phyloP scores from a whole-genome alignment of 805 yeast species.

The Komagataella pastoris region DNA sequence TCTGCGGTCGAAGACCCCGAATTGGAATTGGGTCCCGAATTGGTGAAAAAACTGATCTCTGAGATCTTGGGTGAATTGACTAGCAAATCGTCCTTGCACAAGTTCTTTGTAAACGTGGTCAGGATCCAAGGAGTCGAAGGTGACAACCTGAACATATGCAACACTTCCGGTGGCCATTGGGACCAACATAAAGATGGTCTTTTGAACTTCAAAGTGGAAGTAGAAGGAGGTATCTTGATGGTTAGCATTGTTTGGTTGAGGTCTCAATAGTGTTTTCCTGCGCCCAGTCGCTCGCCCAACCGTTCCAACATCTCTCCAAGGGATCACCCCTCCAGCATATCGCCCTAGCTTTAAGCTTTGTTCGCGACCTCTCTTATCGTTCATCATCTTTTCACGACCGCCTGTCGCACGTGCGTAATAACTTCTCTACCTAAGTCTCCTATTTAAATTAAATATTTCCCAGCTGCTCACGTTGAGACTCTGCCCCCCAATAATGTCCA shows the following conservation, averaged over 20 bases:
- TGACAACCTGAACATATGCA: not conserved
- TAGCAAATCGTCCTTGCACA: not conserved
- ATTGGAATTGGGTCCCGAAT: not conserved
- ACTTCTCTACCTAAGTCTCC: not conserved
- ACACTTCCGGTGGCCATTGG: not conserved
- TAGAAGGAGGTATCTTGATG: not conserved
- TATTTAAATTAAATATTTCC: not conserved
- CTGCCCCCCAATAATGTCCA: constrained; percentile 31
- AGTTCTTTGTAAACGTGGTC: not conserved
- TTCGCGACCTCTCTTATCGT: not conserved
- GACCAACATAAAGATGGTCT: not conserved
- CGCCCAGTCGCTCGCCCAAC: not conserved
- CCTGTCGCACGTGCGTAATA: not conserved
- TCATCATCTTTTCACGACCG: not conserved
- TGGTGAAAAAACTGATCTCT: not conserved
- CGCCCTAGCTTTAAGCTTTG: not conserved
- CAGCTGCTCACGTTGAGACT: not conserved
- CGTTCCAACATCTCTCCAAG: no score
- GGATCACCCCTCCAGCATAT: not conserved
- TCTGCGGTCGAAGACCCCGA: not conserved
- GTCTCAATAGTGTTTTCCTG: not conserved
- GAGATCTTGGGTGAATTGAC: not conserved
- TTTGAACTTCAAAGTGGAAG: not conserved
- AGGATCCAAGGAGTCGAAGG: not conserved
- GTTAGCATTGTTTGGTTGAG: not conserved